Conservation (phyloP, 2,329 filamentous ascomycete genomes). For the Paraphaeosphaeria sporulosa region DNA sequence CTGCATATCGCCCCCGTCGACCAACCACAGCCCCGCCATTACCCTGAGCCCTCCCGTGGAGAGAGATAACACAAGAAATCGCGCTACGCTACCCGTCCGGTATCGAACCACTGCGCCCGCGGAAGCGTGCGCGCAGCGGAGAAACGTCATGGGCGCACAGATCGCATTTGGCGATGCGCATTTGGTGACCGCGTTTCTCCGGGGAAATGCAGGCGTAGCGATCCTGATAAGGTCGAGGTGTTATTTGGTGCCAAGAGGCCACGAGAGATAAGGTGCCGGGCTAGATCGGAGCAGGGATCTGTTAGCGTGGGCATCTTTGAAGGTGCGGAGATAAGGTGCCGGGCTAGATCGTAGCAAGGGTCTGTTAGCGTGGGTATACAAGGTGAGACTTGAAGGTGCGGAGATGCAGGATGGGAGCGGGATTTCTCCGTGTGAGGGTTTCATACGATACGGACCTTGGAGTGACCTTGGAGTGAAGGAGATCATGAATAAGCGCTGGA, state of each 20-base stretch:
- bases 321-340: too few relatives aligned
- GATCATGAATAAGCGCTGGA: background rate
- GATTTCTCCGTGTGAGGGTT: conserved; percentile 17
- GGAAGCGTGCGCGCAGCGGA: conserved; percentile 5
- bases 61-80: conserved; percentile 2
- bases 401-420: background rate
- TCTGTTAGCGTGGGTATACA: background rate
- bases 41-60: background rate
- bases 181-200: conserved; percentile 23
- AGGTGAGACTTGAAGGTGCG: background rate
- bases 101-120: conserved; percentile 5
- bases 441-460: background rate
- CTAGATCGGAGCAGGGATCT: conserved; percentile 19
- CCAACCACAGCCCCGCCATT: background rate
- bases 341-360: conserved; percentile 20
- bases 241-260: conserved; percentile 26
- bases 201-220: conserved; percentile 33
- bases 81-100: background rate
- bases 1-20: background rate
- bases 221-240: conserved; percentile 31
- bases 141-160: conserved; percentile 1
- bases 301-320: background rate
- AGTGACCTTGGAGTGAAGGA: background rate
- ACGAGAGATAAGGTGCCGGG: conserved; percentile 21
- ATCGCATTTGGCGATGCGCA: conserved; percentile 2